Conservation (phyloP, 2,329 filamentous ascomycete genomes). For the Penicillium glabrum region DNA sequence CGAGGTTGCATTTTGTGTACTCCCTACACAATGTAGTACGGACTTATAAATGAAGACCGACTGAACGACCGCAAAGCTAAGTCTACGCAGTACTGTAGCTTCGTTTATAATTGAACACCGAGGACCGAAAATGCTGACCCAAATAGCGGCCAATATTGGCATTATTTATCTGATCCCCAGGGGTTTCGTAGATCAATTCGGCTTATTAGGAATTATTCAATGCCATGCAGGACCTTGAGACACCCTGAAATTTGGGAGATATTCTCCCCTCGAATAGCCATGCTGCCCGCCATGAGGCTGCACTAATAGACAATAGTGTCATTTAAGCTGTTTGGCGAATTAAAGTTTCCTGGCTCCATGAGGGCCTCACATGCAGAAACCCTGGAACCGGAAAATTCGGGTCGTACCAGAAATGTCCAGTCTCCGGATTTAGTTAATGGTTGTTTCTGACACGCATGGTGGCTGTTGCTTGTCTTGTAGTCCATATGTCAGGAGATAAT, state of each 20-base stretch:
- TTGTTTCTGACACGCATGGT: neutral
- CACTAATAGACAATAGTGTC: neutral
- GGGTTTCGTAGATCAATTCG: too few relatives aligned
- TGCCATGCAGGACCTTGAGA: neutral
- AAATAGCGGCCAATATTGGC: too few relatives aligned
- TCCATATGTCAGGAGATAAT: neutral
- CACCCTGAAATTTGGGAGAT: neutral
- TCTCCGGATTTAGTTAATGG: neutral
- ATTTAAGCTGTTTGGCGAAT: neutral
- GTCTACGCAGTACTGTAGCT: too few relatives aligned
- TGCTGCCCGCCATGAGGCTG: neutral
- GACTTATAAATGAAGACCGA: too few relatives aligned
- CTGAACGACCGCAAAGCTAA: too few relatives aligned
- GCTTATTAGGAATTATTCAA: neutral
- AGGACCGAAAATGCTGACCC: too few relatives aligned
- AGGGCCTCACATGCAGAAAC: neutral
- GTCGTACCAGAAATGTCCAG: neutral
- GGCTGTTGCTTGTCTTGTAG: neutral
- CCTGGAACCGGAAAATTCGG: neutral
- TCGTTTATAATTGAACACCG: too few relatives aligned
- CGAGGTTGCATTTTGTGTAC: too few relatives aligned
- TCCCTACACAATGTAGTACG: too few relatives aligned
- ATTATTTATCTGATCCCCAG: too few relatives aligned
- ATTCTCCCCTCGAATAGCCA: neutral
- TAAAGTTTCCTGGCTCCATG: neutral